Evolutionary conservation across 2,329 filamentous ascomycete species (phyloP).

Genomic region (Berkeleyomyces rouxiae): DNA sequence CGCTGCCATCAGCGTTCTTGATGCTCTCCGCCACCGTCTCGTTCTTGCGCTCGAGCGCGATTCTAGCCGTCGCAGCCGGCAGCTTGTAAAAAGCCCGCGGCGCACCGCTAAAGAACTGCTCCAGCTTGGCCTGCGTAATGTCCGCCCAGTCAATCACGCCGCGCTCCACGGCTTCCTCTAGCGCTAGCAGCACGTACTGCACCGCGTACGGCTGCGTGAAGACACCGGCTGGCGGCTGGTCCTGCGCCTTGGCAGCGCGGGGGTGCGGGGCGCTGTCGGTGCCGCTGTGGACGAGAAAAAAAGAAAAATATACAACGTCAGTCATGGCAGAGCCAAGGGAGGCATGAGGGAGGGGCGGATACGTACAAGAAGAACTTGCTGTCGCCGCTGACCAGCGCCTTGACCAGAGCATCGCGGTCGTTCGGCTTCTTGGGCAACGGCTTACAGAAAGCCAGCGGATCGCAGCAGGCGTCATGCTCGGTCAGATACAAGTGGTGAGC

Average conservation of each 20-base stretch:
- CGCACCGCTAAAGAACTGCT: conserved; percentile 35
- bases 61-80: conserved; percentile 19
- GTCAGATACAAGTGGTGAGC: conserved; percentile 74
- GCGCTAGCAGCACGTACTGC: conserved; percentile 42
- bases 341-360: neutral
- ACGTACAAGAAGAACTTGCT: conserved; percentile 56
- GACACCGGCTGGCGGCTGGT: conserved; percentile 52
- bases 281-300: conserved; percentile 20
- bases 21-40: conserved; percentile 26
- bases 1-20: conserved; percentile 22
- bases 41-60: conserved; percentile 26
- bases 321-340: neutral
- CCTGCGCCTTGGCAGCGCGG: conserved; percentile 38
- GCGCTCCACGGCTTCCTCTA: conserved; percentile 44
- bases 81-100: conserved; percentile 38
- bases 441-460: conserved; percentile 50
- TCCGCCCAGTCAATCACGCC: conserved; percentile 34
- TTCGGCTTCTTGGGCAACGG: conserved; percentile 57
- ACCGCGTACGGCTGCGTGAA: conserved; percentile 62
- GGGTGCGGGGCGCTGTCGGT: conserved; percentile 51
- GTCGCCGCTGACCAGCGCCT: conserved; percentile 40
- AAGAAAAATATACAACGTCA: neutral
- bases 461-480: conserved; percentile 51
- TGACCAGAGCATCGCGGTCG: conserved; percentile 56
- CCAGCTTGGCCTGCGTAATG: conserved; percentile 38